These are phyloP conservation scores for Rickenella mellea DNA, from an alignment of 768 basidiomycete species.

Conservation along the genomic window DNA sequence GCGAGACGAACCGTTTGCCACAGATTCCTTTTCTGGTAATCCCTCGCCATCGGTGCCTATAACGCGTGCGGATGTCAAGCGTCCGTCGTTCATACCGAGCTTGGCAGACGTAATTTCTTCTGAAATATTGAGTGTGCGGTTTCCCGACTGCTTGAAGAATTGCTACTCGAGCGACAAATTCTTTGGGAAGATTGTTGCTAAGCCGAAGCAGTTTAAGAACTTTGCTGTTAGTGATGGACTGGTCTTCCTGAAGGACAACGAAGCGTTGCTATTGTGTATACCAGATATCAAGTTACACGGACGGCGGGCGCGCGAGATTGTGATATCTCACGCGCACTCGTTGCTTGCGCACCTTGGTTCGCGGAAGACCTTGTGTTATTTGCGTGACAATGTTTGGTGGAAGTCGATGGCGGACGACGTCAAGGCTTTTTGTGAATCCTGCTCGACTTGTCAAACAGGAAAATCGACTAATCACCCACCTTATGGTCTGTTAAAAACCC, in stretches of 20 bases:
- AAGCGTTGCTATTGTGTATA: constrained; percentile 14
- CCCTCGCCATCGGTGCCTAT: too few species aligned
- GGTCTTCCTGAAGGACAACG: constrained; percentile 7
- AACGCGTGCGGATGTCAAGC: too few species aligned
- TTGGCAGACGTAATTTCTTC: too few species aligned
- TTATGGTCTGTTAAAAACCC: constrained; percentile 19
- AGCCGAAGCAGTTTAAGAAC: constrained; percentile 19
- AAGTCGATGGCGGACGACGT: constrained; percentile 8
- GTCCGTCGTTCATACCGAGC: too few species aligned
- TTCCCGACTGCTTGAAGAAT: too few species aligned
- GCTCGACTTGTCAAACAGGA: constrained; percentile 14
- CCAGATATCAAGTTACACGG: constrained; percentile 15
- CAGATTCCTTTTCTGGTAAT: too few species aligned
- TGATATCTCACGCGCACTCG: constrained; percentile 24
- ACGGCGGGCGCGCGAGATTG: constrained; percentile 17
- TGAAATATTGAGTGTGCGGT: too few species aligned
- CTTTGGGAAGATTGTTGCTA: too few species aligned
- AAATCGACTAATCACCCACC: constrained; percentile 9
- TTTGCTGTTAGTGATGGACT: constrained; percentile 17
- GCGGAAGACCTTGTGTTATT: constrained; percentile 11
- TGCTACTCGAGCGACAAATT: too few species aligned
- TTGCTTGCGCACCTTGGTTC: constrained; percentile 13
- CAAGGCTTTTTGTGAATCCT: constrained; percentile 16
- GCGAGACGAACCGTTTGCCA: too few species aligned
- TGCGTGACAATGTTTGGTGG: constrained; percentile 14